A percentile compares a stretch with the other conserved stretches of the same genome.
These are phyloP conservation scores for Ganoderma sinense DNA, from an alignment of 1,284 basidiomycete species.

Conservation along the genomic window DNA sequence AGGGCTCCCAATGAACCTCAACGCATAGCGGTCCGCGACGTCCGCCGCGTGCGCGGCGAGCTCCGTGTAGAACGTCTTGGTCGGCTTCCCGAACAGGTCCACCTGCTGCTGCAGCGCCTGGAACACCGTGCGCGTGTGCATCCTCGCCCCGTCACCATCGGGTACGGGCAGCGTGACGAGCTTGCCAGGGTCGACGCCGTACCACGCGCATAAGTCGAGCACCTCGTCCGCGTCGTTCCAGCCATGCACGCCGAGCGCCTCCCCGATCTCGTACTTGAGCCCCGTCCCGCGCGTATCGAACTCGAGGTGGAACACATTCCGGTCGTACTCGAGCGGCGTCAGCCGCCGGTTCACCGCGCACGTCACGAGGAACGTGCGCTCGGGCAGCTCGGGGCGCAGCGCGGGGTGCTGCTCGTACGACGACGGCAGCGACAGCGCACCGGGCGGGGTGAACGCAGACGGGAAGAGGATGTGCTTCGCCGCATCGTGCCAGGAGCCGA, in stretches of 20 bases:
- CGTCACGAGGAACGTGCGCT: slow-evolving; percentile 93
- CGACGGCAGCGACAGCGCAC: slow-evolving; percentile 37
- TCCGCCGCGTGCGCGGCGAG: slow-evolving; percentile 82
- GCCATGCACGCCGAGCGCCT: slow-evolving; percentile 96
- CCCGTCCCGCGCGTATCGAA: slow-evolving; percentile 94
- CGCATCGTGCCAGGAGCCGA: slow-evolving; percentile 85
- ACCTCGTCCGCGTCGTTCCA: slow-evolving; percentile 97
- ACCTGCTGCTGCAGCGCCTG: slow-evolving; percentile 97
- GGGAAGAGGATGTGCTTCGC: slow-evolving; percentile 92
- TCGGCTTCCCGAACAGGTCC: slow-evolving; percentile 95
- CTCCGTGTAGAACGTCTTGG: slow-evolving; percentile 94
- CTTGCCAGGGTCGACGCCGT: slow-evolving; percentile 85
- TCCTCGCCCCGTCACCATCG: slow-evolving; percentile 56
- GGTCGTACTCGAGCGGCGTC: slow-evolving; percentile 94
- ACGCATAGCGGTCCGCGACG: slow-evolving; percentile 80
- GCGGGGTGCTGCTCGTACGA: slow-evolving; percentile 68
- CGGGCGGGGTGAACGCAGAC: slow-evolving; percentile 72
- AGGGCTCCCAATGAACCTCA: slow-evolving; percentile 93
- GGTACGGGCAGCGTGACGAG: slow-evolving; percentile 86
- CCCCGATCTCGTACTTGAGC: slow-evolving; percentile 94
- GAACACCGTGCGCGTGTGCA: slow-evolving; percentile 93
- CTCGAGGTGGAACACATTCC: slow-evolving; percentile 99
- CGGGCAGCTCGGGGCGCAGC: slow-evolving; percentile 87
- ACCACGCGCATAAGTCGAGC: slow-evolving; percentile 90
- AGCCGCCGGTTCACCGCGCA: slow-evolving; percentile 95